Evolutionary conservation across 2,329 filamentous ascomycete genomes (phyloP).

Genomic region (Biscogniauxia marginata): DNA sequence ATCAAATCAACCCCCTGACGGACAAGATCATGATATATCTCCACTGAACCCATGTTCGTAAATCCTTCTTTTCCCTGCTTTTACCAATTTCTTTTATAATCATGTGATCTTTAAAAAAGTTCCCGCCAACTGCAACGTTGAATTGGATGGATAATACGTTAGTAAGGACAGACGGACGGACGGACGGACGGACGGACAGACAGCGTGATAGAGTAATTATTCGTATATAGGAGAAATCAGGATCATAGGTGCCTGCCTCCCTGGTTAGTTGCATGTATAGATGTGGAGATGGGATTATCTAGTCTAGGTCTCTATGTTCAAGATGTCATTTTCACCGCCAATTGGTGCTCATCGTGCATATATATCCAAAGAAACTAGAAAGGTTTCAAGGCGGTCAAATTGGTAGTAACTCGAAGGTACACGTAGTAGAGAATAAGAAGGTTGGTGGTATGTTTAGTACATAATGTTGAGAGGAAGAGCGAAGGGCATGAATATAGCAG

Average conservation of each 20-base stretch:
- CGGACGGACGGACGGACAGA: background rate
- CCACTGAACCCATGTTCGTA: too few species aligned
- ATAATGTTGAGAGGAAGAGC: background rate
- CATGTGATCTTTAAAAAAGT: background rate
- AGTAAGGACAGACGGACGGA: background rate
- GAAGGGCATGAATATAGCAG: background rate
- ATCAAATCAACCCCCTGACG: too few species aligned
- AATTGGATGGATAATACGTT: too few species aligned
- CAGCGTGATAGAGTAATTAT: background rate
- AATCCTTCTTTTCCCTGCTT: too few species aligned
- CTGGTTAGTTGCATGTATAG: background rate
- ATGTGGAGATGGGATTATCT: background rate
- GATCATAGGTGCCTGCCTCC: background rate
- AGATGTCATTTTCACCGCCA: background rate
- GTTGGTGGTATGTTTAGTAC: background rate
- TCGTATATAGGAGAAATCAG: background rate
- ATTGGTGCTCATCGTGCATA: background rate
- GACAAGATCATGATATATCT: too few species aligned
- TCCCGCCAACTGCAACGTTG: background rate
- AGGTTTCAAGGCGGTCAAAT: background rate
- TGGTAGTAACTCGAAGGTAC: background rate
- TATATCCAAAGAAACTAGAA: background rate
- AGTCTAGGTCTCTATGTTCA: background rate
- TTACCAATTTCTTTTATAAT: background rate
- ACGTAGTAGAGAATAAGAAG: background rate